Conservation (phyloP, 441 rosid species). For the Populus hybrid region DNA sequence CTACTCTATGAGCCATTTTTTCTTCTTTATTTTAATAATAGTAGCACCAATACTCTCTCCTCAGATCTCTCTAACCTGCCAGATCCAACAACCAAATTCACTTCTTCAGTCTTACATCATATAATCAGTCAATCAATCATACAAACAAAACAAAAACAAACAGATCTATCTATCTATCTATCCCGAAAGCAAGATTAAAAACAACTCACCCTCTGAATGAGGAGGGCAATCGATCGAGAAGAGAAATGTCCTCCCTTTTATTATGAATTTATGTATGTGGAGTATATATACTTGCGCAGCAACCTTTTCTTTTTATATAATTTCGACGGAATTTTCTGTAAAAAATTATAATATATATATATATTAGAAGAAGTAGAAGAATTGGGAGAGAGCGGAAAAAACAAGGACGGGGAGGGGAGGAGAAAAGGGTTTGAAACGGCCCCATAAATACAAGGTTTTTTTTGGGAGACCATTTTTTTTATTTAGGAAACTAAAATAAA, state of each 20-base stretch:
- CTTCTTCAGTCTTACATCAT: neutral
- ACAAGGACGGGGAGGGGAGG: neutral
- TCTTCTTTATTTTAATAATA: neutral
- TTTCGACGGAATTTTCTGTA: neutral
- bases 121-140: neutral
- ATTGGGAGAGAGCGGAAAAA: neutral
- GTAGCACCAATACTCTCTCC: neutral
- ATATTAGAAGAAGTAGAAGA: neutral
- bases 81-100: slow-evolving; percentile 5
- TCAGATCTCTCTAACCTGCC: slow-evolving; percentile 20
- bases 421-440: neutral
- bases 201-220: slow-evolving; percentile 8
- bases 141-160: neutral
- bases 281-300: neutral
- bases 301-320: neutral
- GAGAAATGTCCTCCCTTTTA: neutral
- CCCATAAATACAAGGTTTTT: neutral
- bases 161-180: neutral
- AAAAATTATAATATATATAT: neutral
- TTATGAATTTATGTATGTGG: neutral
- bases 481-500: neutral
- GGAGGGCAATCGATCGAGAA: slow-evolving; percentile 38
- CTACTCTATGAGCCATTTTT: slow-evolving; percentile 66
- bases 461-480: neutral
- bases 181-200: neutral